phyloP scores from a whole-genome alignment of 78 protist genomes.

The Goniomonas avonlea region DNA sequence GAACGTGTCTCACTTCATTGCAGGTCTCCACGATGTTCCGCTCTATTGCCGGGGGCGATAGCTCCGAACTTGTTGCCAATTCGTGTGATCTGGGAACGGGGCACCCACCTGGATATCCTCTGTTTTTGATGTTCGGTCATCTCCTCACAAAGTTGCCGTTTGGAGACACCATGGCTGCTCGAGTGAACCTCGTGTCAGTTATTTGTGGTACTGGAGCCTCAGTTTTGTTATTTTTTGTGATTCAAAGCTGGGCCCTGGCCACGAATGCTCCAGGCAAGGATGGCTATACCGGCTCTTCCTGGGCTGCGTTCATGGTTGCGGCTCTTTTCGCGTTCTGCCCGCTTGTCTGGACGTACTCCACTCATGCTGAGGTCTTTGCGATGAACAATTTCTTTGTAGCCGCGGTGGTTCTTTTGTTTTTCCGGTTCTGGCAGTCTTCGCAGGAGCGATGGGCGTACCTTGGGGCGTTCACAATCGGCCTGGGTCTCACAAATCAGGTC shows the following conservation, averaged over 20 bases:
- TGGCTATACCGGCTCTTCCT: too few relatives aligned
- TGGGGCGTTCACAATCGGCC: slow-evolving; percentile 44
- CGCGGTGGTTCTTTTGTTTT: slow-evolving; percentile 1
- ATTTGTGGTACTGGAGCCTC: too few relatives aligned
- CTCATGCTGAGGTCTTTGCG: slow-evolving; percentile 61
- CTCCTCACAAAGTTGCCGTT: too few relatives aligned
- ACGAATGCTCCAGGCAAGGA: too few relatives aligned
- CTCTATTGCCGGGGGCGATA: slow-evolving; percentile 61
- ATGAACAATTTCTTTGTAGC: slow-evolving; percentile 49
- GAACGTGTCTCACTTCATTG: too few relatives aligned
- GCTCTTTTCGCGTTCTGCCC: background rate
- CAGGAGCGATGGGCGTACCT: background rate
- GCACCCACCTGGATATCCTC: slow-evolving; percentile 70
- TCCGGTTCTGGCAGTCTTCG: background rate
- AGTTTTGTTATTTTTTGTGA: too few relatives aligned
- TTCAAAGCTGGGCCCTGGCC: too few relatives aligned
- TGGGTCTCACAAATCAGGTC: slow-evolving; percentile 63
- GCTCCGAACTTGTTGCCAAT: slow-evolving; percentile 52
- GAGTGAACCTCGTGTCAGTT: too few relatives aligned
- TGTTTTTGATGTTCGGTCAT: slow-evolving; percentile 43
- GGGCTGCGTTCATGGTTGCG: background rate
- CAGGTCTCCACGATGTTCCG: slow-evolving; percentile 53
- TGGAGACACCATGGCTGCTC: too few relatives aligned
- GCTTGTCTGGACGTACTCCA: slow-evolving; percentile 32
- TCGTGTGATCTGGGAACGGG: slow-evolving; percentile 52